Evolutionary conservation across 2,329 filamentous ascomycete genomes (phyloP), one percentile per base, ranked within the genome.

Genomic region (Furcasterigmium furcatum): DNA sequence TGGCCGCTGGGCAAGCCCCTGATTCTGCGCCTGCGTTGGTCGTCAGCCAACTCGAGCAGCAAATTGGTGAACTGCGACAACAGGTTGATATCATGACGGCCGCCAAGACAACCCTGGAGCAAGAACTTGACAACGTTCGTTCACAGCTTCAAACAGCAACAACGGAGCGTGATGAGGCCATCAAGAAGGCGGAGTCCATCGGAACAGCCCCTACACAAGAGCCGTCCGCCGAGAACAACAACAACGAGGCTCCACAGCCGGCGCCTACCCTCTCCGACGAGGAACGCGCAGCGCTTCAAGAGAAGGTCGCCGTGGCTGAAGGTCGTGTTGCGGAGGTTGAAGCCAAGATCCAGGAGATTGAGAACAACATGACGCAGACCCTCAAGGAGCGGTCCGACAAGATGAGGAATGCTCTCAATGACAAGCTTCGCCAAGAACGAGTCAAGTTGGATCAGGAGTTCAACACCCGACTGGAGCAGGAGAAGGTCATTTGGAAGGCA

Each of bases 91-190:
- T 73, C 2, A 76, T 85, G 44, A 83, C 71, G 7, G 72, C 81
- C 9, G 84, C 94, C 60, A 91, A 88, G 63, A 74, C 82, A 16
- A 72, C 73, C 3, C 72, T 88, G n/a, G 80, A 89, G 52, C 70
- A 80, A 46, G 82, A 87, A 50, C 71, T 87, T 3, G 69, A 74
- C 38, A 63, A 60, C 20, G 61, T 84, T 3, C 76, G 71, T 24
- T 52, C 62, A 7, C 84, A 91, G 56, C 70, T 95, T 12, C 74
- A 84, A 43, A 68, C 72, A 9, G 78, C 77, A 1, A 77, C 82
- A 45, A 70, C 76, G 6, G 82, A 90, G 55, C 74, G 87, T 38
- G 86, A 90, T 45, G 72, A 80, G 49, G 79, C 81, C 9, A 62
- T 79, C 27, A 55, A 56, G 48, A 64, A 63, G 48, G 56, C 70